Evolutionary conservation across 2,329 filamentous ascomycete species (phyloP).

Genomic region (Pseudogymnoascus sp.): DNA sequence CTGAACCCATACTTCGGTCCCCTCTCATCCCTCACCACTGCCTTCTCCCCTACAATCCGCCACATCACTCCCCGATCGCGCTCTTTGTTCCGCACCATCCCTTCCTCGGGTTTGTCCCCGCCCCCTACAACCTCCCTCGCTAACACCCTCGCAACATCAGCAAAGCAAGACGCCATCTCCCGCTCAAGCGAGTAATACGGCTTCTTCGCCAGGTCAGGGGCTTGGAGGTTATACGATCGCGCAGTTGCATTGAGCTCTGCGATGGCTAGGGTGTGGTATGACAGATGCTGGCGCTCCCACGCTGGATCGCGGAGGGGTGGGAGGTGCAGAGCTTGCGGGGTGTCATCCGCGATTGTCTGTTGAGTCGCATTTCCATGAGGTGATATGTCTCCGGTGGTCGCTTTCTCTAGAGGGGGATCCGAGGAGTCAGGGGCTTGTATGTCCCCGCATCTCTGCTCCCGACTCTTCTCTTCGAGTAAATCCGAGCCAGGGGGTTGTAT

Average conservation of each 20-base stretch:
- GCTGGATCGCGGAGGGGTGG: slow-evolving; percentile 68
- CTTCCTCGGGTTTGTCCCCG: slow-evolving; percentile 41
- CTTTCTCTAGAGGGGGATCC: neutral
- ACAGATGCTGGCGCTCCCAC: slow-evolving; percentile 65
- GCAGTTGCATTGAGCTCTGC: slow-evolving; percentile 70
- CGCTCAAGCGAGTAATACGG: slow-evolving; percentile 80
- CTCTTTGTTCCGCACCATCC: slow-evolving; percentile 36
- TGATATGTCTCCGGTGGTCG: too few relatives aligned
- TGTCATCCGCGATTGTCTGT: too few relatives aligned
- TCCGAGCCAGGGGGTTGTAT: too few relatives aligned
- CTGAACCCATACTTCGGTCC: slow-evolving; percentile 74
- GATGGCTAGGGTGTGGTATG: slow-evolving; percentile 71
- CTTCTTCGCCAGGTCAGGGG: slow-evolving; percentile 84
- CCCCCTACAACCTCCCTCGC: slow-evolving; percentile 65
- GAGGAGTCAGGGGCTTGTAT: slow-evolving; percentile 15
- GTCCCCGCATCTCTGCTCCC: slow-evolving; percentile 42
- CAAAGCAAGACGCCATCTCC: slow-evolving; percentile 73
- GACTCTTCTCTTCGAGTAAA: too few relatives aligned
- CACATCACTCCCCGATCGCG: slow-evolving; percentile 50
- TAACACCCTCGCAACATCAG: slow-evolving; percentile 73
- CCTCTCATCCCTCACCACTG: slow-evolving; percentile 64
- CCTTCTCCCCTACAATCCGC: slow-evolving; percentile 46
- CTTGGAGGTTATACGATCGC: slow-evolving; percentile 90
- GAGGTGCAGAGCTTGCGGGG: slow-evolving; percentile 22
- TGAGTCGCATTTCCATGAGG: too few relatives aligned